Conservation (phyloP, 78 protist genomes). For the Bigelowiella natans region DNA sequence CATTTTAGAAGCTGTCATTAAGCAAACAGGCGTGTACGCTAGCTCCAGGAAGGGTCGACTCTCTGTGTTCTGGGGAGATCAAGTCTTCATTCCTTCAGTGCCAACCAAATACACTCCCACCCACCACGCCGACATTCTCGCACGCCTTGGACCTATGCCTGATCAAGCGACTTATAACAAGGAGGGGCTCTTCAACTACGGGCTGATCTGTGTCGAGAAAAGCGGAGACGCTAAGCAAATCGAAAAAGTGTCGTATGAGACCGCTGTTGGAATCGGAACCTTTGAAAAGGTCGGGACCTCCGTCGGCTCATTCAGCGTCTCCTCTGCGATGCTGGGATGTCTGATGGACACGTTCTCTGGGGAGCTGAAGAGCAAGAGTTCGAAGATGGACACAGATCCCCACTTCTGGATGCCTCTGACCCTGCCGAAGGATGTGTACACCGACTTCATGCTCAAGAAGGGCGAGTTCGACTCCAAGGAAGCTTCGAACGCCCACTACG, state of each 20-base stretch:
- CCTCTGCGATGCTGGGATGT: background rate
- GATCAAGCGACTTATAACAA: background rate
- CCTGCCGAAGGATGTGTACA: background rate
- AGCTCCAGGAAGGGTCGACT: constrained; percentile 10
- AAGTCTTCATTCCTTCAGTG: constrained; percentile 38
- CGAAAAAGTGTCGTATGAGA: background rate
- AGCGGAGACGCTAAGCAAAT: background rate
- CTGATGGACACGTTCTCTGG: background rate
- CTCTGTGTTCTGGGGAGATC: constrained; percentile 52
- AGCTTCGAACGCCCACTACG: too few species aligned
- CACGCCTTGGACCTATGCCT: constrained; percentile 34
- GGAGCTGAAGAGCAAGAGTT: background rate
- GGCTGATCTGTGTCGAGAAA: background rate
- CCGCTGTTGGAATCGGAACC: background rate
- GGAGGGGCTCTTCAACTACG: background rate
- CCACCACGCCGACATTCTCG: constrained; percentile 35
- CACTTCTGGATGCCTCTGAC: background rate
- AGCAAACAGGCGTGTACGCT: constrained; percentile 25
- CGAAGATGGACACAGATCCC: background rate
- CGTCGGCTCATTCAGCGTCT: background rate
- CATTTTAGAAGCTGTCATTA: constrained; percentile 36
- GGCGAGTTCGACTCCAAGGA: background rate
- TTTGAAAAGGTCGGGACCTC: background rate
- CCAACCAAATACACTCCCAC: background rate
- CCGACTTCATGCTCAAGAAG: background rate